phyloP scores from a whole-genome alignment of 495 filamentous ascomycete genomes.

The Hapsidospora chrysogenum region DNA sequence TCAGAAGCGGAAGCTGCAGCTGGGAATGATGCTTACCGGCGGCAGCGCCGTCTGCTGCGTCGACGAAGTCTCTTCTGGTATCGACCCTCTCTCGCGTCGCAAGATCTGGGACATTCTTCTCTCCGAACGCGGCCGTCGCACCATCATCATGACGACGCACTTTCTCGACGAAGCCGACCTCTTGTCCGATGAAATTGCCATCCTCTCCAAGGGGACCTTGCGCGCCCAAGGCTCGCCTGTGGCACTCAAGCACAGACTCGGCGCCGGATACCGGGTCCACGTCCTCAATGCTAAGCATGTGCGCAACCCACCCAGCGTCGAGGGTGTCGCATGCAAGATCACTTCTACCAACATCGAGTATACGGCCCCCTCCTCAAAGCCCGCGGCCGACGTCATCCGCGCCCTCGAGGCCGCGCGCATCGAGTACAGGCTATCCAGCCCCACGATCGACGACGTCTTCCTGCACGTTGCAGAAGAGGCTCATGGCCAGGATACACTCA shows the following conservation, averaged over 20 bases:
- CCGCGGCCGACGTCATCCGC: slow-evolving; percentile 40
- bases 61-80: slow-evolving; percentile 61
- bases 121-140: slow-evolving; percentile 49
- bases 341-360: slow-evolving; percentile 50
- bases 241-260: slow-evolving; percentile 42
- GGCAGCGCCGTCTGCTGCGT: slow-evolving; percentile 60
- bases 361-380: slow-evolving; percentile 36
- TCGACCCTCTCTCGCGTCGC: slow-evolving; percentile 55
- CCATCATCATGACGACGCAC: slow-evolving; percentile 62
- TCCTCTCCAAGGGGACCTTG: slow-evolving; percentile 46
- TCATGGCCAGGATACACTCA: background rate
- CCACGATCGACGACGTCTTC: slow-evolving; percentile 68
- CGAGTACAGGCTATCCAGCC: slow-evolving; percentile 52
- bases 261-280: slow-evolving; percentile 54
- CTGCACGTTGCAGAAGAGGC: slow-evolving; percentile 53
- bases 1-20: slow-evolving; percentile 63
- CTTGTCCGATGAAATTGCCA: slow-evolving; percentile 52
- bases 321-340: slow-evolving; percentile 31
- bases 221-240: slow-evolving; percentile 52
- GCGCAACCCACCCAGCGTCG: slow-evolving; percentile 27
- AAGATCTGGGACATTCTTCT: slow-evolving; percentile 73
- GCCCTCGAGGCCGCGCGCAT: slow-evolving; percentile 37
- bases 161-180: slow-evolving; percentile 58
- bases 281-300: slow-evolving; percentile 30
- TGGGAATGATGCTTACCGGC: slow-evolving; percentile 69